Evolutionary conservation across 108 stramenopile species (phyloP).

Genomic region (Ochromonas danica): DNA sequence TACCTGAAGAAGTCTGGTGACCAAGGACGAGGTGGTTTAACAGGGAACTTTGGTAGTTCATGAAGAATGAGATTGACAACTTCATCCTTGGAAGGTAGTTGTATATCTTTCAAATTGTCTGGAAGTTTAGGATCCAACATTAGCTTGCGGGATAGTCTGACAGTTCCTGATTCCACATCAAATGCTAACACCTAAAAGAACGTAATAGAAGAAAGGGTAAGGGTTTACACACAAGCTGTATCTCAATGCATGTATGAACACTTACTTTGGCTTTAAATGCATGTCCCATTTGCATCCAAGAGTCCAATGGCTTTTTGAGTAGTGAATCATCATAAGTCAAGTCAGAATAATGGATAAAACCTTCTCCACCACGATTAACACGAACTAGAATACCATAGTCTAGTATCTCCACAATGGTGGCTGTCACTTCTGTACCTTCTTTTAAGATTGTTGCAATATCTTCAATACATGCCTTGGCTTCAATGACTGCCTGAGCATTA

Average conservation of each 20-base stretch:
- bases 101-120: too few relatives aligned
- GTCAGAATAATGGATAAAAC: constrained; percentile 80
- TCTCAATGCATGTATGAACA: too few relatives aligned
- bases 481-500: background rate
- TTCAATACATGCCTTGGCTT: background rate
- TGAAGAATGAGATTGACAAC: too few relatives aligned
- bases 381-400: constrained; percentile 82
- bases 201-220: too few relatives aligned
- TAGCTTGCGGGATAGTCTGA: background rate
- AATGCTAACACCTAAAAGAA: background rate
- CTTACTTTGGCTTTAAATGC: background rate
- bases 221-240: too few relatives aligned
- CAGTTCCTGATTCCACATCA: background rate
- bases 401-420: constrained; percentile 72
- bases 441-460: constrained; percentile 28
- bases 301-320: background rate
- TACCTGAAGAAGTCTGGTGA: too few relatives aligned
- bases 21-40: too few relatives aligned
- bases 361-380: constrained; percentile 80
- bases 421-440: constrained; percentile 68
- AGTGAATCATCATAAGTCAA: constrained; percentile 35
- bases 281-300: background rate
- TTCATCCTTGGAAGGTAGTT: too few relatives aligned
- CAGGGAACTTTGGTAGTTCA: too few relatives aligned
- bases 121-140: background rate